These are phyloP conservation scores for Melastoma candidum DNA, from an alignment of 441 rosid genomes.

Conservation along the genomic window DNA sequence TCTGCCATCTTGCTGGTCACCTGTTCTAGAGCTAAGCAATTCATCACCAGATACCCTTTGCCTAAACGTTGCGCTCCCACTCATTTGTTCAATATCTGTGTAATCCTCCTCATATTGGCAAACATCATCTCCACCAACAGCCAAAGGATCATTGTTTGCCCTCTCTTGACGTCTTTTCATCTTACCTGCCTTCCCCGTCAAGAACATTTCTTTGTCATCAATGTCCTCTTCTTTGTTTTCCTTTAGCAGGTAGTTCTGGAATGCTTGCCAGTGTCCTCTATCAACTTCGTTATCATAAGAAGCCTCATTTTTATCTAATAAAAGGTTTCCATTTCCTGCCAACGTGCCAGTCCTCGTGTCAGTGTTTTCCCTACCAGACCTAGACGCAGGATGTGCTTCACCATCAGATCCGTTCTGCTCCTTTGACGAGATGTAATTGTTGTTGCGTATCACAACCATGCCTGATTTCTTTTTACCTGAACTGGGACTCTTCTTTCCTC, in stretches of 20 bases:
- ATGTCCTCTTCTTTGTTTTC: slow-evolving; percentile 62
- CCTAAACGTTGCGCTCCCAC: slow-evolving; percentile 36
- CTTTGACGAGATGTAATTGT: slow-evolving; percentile 72
- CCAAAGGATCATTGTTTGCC: slow-evolving; percentile 51
- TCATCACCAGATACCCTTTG: slow-evolving; percentile 46
- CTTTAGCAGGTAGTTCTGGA: slow-evolving; percentile 67
- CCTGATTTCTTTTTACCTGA: slow-evolving; percentile 64
- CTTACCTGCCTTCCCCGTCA: slow-evolving; percentile 49
- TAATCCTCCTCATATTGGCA: slow-evolving; percentile 34
- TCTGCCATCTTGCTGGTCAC: slow-evolving; percentile 26
- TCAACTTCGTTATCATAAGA: slow-evolving; percentile 39
- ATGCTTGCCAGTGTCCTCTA: slow-evolving; percentile 84
- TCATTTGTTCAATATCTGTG: slow-evolving; percentile 30
- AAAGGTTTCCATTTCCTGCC: slow-evolving; percentile 16
- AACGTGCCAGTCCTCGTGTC: slow-evolving; percentile 15
- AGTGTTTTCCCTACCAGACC: slow-evolving; percentile 40
- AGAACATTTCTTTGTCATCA: slow-evolving; percentile 35
- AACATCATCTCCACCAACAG: slow-evolving; percentile 31
- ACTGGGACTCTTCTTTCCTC: slow-evolving; percentile 29
- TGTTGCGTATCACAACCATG: slow-evolving; percentile 73
- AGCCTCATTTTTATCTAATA: slow-evolving; percentile 30
- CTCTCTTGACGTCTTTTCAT: slow-evolving; percentile 40
- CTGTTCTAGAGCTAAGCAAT: slow-evolving; percentile 32
- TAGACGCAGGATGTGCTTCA: slow-evolving; percentile 47
- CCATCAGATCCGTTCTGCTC: slow-evolving; percentile 47